Evolutionary conservation across 768 basidiomycete genomes (phyloP), one percentile per base, ranked within the genome.

Genomic region (Collybia nuda): DNA sequence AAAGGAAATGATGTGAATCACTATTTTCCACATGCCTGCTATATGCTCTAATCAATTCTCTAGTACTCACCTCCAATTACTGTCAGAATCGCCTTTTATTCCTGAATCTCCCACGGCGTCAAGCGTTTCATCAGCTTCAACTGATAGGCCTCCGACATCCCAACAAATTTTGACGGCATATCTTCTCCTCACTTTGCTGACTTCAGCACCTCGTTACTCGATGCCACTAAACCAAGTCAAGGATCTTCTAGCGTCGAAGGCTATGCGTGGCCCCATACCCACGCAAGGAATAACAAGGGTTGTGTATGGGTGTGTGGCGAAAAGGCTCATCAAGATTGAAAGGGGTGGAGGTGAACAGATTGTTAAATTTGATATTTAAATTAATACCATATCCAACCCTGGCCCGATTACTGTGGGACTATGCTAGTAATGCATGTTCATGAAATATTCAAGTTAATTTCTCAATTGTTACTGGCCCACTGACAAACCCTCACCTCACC

Each of bases 271-370:
- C 44, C 71, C 70, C 8, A 58, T 62, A 26, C 47, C 61, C 2
- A 74, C 73, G 15, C 71, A 74, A 49, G 76, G 79, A 32, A 71
- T 81, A 9, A 85, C 81, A 7, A 73, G 86, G 37, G 80, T 87
- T 14, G 64, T 91, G 11, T 92, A 89, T 59, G 82, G 75, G 1
- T 90, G 89, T 60, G 86, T 91, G n/a, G 90, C 86, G 14, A 92
- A 91, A 68, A 75, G 86, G 53, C 67, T 92, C 45, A 63, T 92
- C 52, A 86, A 81, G 66, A 89, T 91, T 56, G 89, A 91, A 45
- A 74, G 90, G 38, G 81, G 86, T 17, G 79, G 82, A 4, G 78
- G 88, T 28, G 88, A 88, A 62, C 89, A 92, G 62, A 73, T 83
- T 6, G 87, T 91, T 21, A 80, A 79, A 54, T 92, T 90, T 63